A percentile compares a stretch with the other conserved stretches of the same genome.
Conservation (phyloP, 306 rosid species). For the Glycine tomentella region DNA sequence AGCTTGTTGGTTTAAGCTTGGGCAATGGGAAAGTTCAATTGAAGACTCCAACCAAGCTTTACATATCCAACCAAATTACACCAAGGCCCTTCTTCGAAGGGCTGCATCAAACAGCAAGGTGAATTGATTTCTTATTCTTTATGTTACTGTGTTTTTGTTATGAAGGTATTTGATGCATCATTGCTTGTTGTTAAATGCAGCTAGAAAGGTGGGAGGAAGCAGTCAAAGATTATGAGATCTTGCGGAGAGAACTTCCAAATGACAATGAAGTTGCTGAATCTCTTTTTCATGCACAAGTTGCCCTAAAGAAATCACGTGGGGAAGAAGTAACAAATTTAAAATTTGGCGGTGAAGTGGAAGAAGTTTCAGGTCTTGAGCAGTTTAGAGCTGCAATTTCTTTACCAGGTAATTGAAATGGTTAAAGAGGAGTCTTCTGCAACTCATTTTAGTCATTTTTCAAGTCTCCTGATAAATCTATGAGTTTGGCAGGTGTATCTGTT, state of each 20-base stretch:
- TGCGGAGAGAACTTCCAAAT: constrained; percentile 78
- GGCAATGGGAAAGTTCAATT: constrained; percentile 82
- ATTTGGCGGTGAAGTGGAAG: constrained; percentile 93
- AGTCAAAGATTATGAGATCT: constrained; percentile 73
- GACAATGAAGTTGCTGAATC: constrained; percentile 90
- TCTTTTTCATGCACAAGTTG: constrained; percentile 82
- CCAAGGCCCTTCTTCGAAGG: constrained; percentile 95
- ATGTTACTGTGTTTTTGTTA: neutral
- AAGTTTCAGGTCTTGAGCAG: constrained; percentile 78
- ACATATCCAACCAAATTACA: constrained; percentile 75
- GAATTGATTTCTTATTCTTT: constrained; percentile 12
- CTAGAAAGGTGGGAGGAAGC: constrained; percentile 94
- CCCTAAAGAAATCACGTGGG: constrained; percentile 91
- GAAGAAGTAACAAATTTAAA: constrained; percentile 84
- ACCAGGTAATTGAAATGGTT: constrained; percentile 60
- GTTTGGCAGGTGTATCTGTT: constrained; percentile 72
- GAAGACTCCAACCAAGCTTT: constrained; percentile 93
- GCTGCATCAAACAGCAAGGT: constrained; percentile 94
- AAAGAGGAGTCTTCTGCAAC: constrained; percentile 1
- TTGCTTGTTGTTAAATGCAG: constrained; percentile 56
- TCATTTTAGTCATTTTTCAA: constrained; percentile 1
- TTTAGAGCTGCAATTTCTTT: constrained; percentile 78
- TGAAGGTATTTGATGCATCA: constrained; percentile 1
- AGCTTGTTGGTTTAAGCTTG: constrained; percentile 96
- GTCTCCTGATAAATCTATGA: constrained; percentile 13